These are phyloP conservation scores for Auricularia sp. DNA, from an alignment of 768 basidiomycete species.

Conservation along the genomic window DNA sequence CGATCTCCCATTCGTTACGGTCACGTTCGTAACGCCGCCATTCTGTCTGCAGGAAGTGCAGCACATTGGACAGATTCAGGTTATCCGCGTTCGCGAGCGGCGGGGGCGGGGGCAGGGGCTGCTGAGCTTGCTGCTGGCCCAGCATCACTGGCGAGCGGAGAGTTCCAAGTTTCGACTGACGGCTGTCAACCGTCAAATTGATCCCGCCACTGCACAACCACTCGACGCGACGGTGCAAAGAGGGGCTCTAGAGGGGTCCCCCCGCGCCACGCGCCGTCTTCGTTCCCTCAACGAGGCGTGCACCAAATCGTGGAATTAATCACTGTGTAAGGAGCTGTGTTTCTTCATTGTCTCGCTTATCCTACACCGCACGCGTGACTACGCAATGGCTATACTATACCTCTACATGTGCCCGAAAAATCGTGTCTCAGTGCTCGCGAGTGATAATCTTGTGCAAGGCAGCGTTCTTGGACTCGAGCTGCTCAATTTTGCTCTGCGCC, in stretches of 20 bases:
- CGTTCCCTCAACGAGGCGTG: too few relatives aligned
- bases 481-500: conserved; percentile 57
- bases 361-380: background rate
- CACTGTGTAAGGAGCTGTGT: too few relatives aligned
- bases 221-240: too few relatives aligned
- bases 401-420: background rate
- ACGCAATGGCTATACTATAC: background rate
- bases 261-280: too few relatives aligned
- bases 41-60: conserved; percentile 97
- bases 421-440: background rate
- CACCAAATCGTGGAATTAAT: too few relatives aligned
- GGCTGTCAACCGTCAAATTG: too few relatives aligned
- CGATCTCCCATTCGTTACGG: conserved; percentile 99
- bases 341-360: too few relatives aligned
- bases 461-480: conserved; percentile 60
- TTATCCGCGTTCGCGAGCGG: conserved; percentile 84
- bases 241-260: too few relatives aligned
- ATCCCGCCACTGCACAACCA: too few relatives aligned
- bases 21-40: conserved; percentile 97
- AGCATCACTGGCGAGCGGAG: background rate
- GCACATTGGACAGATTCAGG: conserved; percentile 84
- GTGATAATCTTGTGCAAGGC: conserved; percentile 45
- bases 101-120: conserved; percentile 39
- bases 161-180: too few relatives aligned
- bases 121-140: conserved; percentile 3